Base-by-base conservation (phyloP, 2,329 filamentous ascomycete genomes). In the Fusarium sp. region DNA sequence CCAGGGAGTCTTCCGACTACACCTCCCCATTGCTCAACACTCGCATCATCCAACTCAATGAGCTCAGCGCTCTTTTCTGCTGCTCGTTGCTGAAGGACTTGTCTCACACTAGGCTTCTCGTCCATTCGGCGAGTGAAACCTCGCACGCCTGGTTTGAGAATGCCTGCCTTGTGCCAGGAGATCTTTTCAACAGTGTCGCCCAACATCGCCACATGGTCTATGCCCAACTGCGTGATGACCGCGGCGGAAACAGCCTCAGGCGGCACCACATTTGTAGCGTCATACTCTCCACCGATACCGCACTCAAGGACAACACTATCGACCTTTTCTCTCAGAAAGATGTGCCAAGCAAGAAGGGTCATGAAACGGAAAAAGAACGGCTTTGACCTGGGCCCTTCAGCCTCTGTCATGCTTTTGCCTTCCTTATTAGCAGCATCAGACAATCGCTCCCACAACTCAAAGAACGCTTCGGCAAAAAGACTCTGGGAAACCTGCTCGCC, bases 281-380 rank as follows among this genome's bases (percentile, higher is more conserved):
- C 95, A 75, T 94, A 94, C 80, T 97, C 93, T 48, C 94, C 96
- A 18, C 96, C 96, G 68, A 98, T 97, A 1, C 96, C 96, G 74
- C 93, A 97, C 80, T 99, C 96, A 33, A 98, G 86, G 12, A 98
- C 89, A 0, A 93, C 94, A 20, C 89, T 89, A 67, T 90, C 85
- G 1, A 98, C 90, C 2, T 91, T 90, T 77, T 96, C 91, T 47
- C 85, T 79, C 26, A 97, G 76, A 73, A 97, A 99, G 3, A 91
- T 86, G 75, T 97, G 94, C 74, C 97, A 88, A 3, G 94, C 94
- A 82, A 98, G 87, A 37, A 99, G 84, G 0, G 95, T 98, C 76
- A 99, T 79, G 76, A 93, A 98, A 28, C 95, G 91, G 79, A 98
- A 98, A 80, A 97, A 98, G 52, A 94, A 92, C 0, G 96, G 96